Evolutionary conservation across 164 flowering plant genomes (phyloP), one percentile per base, ranked within the genome.

Genomic region (Magnolia changhungtana): DNA sequence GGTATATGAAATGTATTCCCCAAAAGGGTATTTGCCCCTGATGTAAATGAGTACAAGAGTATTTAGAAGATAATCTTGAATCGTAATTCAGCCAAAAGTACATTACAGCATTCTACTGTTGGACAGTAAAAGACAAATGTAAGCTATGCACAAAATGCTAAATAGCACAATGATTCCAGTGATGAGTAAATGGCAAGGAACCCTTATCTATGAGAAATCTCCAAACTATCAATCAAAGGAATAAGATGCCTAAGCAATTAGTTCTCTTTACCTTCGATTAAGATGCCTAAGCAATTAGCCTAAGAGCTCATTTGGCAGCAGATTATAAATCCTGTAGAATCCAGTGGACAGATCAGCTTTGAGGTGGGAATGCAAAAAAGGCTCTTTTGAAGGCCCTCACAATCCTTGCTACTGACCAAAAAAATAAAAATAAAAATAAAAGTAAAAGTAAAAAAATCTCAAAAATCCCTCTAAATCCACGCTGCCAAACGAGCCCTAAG

Each of bases 21-120:
- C 98, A 81, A 96, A 96, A 65, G 99, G 99, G 83, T 76, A 96
- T 79, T 82, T 89, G 8, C 91, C 94, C 91, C 98, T 96, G 96
- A 11, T 24, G 31, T 64, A 85, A 77, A 75, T 14, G 6, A 18
- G 67, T 10, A 7, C 76, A 37, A 55, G 61, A 2, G 61, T 55
- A 16, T 16, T 55, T 55, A 55, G 61, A 13, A 29, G 2, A 20
- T 9, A 55, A n/a, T 24, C 18, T 23, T 55, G 50, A 50, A 74
- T 58, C 7, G 37, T 6, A 68, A 37, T 68, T 50, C 61, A 67
- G n/a, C 67, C 72, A 16, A 75, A 51, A 67, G 7, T 31, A n/a
- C 29, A 63, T 58, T 72, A 20, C 45, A 45, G 3, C 24, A 49
- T 45, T 19, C 14, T 63, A 63, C 45, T 37, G 45, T 20, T 18